Conservation (phyloP, 495 filamentous ascomycete species). For the Viridothelium virens region DNA sequence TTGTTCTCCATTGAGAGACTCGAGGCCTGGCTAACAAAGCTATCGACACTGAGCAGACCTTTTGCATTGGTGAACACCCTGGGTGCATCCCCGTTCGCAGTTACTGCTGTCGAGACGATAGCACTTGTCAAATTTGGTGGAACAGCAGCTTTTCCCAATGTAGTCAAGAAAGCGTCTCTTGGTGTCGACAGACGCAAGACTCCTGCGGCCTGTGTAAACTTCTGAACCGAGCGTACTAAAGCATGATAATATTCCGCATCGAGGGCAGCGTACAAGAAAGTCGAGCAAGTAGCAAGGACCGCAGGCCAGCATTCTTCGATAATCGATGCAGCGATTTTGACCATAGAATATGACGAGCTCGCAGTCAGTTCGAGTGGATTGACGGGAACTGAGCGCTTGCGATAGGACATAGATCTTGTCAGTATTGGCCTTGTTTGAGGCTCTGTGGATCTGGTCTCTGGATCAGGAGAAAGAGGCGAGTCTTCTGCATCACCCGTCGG, state of each 20-base stretch:
- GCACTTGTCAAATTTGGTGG: slow-evolving; percentile 65
- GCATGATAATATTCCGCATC: slow-evolving; percentile 93
- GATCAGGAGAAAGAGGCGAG: neutral
- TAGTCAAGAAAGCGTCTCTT: slow-evolving; percentile 89
- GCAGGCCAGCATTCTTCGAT: slow-evolving; percentile 94
- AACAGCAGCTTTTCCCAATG: slow-evolving; percentile 83
- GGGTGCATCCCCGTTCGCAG: slow-evolving; percentile 38
- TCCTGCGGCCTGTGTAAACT: slow-evolving; percentile 90
- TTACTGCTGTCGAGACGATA: slow-evolving; percentile 41
- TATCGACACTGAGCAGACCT: slow-evolving; percentile 59
- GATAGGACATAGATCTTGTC: slow-evolving; percentile 34
- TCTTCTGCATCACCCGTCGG: slow-evolving; percentile 3
- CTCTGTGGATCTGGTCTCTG: neutral
- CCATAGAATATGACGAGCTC: slow-evolving; percentile 60
- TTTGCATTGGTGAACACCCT: slow-evolving; percentile 55
- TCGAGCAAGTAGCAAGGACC: slow-evolving; percentile 85
- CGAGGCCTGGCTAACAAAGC: slow-evolving; percentile 45
- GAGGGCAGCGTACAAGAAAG: slow-evolving; percentile 82
- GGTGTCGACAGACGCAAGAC: slow-evolving; percentile 76
- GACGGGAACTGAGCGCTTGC: slow-evolving; percentile 52
- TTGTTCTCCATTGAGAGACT: slow-evolving; percentile 42
- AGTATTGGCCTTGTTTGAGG: neutral
- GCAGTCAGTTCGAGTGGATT: slow-evolving; percentile 70
- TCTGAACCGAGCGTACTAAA: slow-evolving; percentile 89
- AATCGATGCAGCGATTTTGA: slow-evolving; percentile 68